These are phyloP conservation scores for Beauveria varroae DNA, from an alignment of 2,329 filamentous ascomycete species.

Conservation along the genomic window DNA sequence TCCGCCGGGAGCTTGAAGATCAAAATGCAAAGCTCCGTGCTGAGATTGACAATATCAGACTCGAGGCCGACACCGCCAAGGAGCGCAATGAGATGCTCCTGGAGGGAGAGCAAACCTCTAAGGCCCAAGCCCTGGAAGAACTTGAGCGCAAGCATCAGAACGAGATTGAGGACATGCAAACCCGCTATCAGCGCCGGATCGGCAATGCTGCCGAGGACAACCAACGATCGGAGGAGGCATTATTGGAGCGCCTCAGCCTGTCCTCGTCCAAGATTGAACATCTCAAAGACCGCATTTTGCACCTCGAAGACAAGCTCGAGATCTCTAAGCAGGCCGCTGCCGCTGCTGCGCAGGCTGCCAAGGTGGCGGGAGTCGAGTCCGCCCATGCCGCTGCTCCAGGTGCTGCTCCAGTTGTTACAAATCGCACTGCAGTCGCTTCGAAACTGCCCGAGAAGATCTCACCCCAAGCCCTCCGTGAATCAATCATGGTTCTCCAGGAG, in stretches of 20 bases:
- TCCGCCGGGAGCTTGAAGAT: conserved; percentile 74
- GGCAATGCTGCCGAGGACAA: conserved; percentile 73
- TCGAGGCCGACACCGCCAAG: conserved; percentile 74
- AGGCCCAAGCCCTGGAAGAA: conserved; percentile 47
- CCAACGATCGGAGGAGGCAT: conserved; percentile 68
- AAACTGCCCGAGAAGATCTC: conserved; percentile 78
- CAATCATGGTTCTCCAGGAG: conserved; percentile 92
- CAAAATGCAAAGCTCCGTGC: conserved; percentile 64
- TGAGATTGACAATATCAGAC: conserved; percentile 68
- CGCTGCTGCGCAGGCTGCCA: conserved; percentile 71
- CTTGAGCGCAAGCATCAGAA: conserved; percentile 54
- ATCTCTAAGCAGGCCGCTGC: conserved; percentile 82
- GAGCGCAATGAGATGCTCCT: conserved; percentile 77
- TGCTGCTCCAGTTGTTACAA: conserved; percentile 30
- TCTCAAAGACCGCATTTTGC: conserved; percentile 74
- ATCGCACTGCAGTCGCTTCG: conserved; percentile 32
- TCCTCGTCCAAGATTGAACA: conserved; percentile 80
- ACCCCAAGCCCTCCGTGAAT: conserved; percentile 88
- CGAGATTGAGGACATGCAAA: conserved; percentile 65
- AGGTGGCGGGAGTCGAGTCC: conserved; percentile 42
- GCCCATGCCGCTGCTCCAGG: conserved; percentile 24
- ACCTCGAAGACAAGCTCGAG: conserved; percentile 85
- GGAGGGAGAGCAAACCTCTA: conserved; percentile 68
- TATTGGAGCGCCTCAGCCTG: conserved; percentile 72
- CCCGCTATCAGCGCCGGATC: conserved; percentile 67